phyloP scores from a whole-genome alignment of 441 rosid genomes.

The Adansonia rubrostipa region DNA sequence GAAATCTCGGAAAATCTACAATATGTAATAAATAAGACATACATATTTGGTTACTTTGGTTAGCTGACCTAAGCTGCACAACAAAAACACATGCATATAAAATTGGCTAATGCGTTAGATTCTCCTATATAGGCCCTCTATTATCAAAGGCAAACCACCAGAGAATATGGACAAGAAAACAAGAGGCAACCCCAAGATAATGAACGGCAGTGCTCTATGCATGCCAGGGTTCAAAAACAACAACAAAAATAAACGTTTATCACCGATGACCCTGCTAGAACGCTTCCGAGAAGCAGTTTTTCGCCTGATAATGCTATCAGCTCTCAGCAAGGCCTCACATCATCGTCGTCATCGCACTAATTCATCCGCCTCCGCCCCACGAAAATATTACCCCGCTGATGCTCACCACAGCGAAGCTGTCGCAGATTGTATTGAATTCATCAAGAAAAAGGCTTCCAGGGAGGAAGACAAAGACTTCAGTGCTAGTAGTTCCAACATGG shows the following conservation, averaged over 20 bases:
- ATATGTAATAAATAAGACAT: slow-evolving; percentile 1
- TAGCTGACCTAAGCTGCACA: slow-evolving; percentile 16
- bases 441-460: slow-evolving; percentile 53
- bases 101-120: slow-evolving; percentile 33
- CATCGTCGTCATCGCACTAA: slow-evolving; percentile 18
- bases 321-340: slow-evolving; percentile 46
- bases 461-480: slow-evolving; percentile 30
- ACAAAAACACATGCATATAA: slow-evolving; percentile 19
- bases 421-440: slow-evolving; percentile 82
- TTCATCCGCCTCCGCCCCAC: slow-evolving; percentile 1
- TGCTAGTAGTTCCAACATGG: slow-evolving; percentile 27
- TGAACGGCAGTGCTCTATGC: slow-evolving; percentile 54
- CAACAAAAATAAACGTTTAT: slow-evolving; percentile 40
- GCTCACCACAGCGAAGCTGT: slow-evolving; percentile 69
- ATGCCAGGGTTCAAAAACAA: slow-evolving; percentile 49
- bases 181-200: slow-evolving; percentile 33
- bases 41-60: slow-evolving; percentile 9
- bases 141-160: slow-evolving; percentile 15
- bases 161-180: slow-evolving; percentile 36
- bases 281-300: slow-evolving; percentile 72
- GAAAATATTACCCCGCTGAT: slow-evolving; percentile 35
- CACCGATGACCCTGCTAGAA: slow-evolving; percentile 60
- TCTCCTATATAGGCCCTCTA: slow-evolving; percentile 27
- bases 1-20: slow-evolving; percentile 17
- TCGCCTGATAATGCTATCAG: slow-evolving; percentile 71